phyloP scores from a whole-genome alignment of 352 stramenopile genomes.

The Phytophthora sp. region DNA sequence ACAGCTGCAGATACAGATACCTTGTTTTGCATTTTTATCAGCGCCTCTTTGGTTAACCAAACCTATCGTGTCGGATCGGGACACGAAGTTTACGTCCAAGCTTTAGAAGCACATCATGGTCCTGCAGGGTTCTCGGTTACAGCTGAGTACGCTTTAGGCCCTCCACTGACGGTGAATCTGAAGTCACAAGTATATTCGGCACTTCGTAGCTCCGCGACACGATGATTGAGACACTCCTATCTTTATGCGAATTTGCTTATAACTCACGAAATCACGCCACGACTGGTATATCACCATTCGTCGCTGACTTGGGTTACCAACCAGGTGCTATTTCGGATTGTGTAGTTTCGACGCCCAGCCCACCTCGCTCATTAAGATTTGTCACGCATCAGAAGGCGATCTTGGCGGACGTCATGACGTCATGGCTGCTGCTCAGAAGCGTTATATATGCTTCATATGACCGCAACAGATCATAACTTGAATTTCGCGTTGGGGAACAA shows the following conservation, averaged over 20 bases:
- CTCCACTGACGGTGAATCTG: too few relatives aligned
- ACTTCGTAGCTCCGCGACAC: not conserved
- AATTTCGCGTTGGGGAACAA: conserved; percentile 1
- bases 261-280: not conserved
- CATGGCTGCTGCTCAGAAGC: conserved; percentile 8
- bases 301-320: conserved; percentile 27
- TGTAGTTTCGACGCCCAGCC: not conserved
- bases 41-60: too few relatives aligned
- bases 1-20: too few relatives aligned
- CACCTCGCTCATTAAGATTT: not conserved
- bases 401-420: conserved; percentile 7
- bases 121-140: too few relatives aligned
- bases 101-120: too few relatives aligned
- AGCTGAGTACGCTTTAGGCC: too few relatives aligned
- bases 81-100: too few relatives aligned
- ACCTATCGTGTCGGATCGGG: too few relatives aligned
- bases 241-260: not conserved
- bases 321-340: conserved; percentile 5
- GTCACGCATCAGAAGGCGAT: conserved; percentile 5
- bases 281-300: conserved; percentile 27
- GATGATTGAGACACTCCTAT: not conserved
- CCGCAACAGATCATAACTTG: not conserved
- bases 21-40: too few relatives aligned
- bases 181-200: not conserved
- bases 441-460: conserved; percentile 19